These are phyloP conservation scores for Sclerotinia minor DNA, from an alignment of 2,329 filamentous ascomycete genomes.

Conservation along the genomic window DNA sequence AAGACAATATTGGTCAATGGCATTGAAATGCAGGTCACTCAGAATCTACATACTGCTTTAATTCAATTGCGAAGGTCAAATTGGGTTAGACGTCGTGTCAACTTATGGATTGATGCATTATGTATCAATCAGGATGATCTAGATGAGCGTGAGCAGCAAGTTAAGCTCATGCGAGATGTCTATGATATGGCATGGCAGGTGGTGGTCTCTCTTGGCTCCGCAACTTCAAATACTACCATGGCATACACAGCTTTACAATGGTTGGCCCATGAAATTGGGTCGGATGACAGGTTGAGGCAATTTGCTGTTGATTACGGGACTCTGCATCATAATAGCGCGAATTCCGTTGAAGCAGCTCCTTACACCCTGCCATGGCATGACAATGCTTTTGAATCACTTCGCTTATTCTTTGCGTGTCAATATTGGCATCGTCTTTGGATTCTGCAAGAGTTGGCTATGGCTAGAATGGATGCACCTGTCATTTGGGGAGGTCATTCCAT, in stretches of 20 bases:
- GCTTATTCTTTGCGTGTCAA: slow-evolving; percentile 19
- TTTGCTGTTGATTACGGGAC: slow-evolving; percentile 21
- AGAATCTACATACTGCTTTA: slow-evolving; percentile 11
- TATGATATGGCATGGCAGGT: slow-evolving; percentile 25
- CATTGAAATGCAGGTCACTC: slow-evolving; percentile 11
- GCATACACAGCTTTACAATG: slow-evolving; percentile 18
- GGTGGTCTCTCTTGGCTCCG: slow-evolving; percentile 10
- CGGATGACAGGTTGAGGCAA: slow-evolving; percentile 9
- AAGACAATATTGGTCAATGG: slow-evolving; percentile 20
- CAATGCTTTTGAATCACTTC: neutral
- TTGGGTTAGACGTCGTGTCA: slow-evolving; percentile 15
- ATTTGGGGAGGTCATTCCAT: slow-evolving; percentile 16
- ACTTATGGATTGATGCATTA: slow-evolving; percentile 25
- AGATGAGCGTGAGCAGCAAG: slow-evolving; percentile 25
- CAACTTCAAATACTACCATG: neutral
- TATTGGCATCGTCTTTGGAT: slow-evolving; percentile 25
- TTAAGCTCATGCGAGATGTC: slow-evolving; percentile 25
- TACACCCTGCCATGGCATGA: slow-evolving; percentile 22
- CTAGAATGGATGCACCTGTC: slow-evolving; percentile 14
- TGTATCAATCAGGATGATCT: slow-evolving; percentile 29
- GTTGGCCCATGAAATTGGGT: slow-evolving; percentile 10
- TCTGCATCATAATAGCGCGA: slow-evolving; percentile 2
- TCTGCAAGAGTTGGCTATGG: slow-evolving; percentile 23
- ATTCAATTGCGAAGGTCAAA: neutral
- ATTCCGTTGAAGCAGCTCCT: neutral